Evolutionary conservation across 2,329 filamentous ascomycete genomes (phyloP), one percentile per base, ranked within the genome.

Genomic region (Trichoderma citrinoviride): DNA sequence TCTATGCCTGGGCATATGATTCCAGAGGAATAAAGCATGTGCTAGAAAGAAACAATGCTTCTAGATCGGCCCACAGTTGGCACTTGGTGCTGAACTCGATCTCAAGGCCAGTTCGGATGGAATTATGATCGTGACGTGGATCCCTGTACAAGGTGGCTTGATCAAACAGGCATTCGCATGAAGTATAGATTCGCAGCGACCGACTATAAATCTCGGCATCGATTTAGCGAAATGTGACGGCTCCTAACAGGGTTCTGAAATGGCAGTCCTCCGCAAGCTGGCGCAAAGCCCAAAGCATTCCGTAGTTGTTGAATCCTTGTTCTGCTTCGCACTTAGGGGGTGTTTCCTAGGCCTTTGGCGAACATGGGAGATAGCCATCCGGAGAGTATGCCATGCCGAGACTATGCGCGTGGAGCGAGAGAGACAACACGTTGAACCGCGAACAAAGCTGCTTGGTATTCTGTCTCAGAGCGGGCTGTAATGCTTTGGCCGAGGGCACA

Each of bases 201-300:
- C 15, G n/a, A 44, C 14, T 3, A 37, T 37, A 8, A 44, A 52
- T 44, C 37, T 53, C 52, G 47, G 37, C 27, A 40, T 40, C 7
- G 15, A 10, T 46, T 54, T 54, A 54, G 60, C 40, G 47, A 62
- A 33, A 62, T 60, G 60, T 62, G 49, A 62, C 15, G 37, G 60
- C 60, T 62, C 60, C 41, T 23, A 37, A 12, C 33, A 10, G 33
- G 33, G 33, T 10, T 37, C 12, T 14, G 3, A 37, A 12, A 37
- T 14, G 33, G 14, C 33, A 37, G 12, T 12, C 33, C 33, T 14
- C 33, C 33, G 33, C 33, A 12, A 37, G 33, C 33, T 37, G 14
- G 10, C 33, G 14, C 33, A 12, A 37, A 12, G 33, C 33, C 3
- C 33, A 37, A 37, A 10, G 12, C 14, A 37, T 12, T 12, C 12